phyloP scores from a whole-genome alignment of 495 filamentous ascomycete genomes.

The Extremus antarcticus region DNA sequence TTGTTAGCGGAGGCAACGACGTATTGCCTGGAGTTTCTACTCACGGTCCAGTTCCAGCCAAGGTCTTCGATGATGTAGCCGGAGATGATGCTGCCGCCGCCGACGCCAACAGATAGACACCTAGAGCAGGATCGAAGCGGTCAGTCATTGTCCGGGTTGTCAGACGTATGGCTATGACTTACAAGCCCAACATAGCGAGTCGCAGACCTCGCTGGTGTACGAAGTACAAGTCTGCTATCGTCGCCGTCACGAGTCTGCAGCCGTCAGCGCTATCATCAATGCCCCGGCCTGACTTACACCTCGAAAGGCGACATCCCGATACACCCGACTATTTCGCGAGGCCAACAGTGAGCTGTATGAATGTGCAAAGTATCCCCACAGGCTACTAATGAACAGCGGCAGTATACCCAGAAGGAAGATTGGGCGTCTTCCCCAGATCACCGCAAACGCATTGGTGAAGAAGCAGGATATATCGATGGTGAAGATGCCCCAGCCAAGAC shows the following conservation, averaged over 20 bases:
- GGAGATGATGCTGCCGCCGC: constrained; percentile 20
- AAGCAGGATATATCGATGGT: constrained; percentile 45
- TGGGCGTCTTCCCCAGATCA: constrained; percentile 52
- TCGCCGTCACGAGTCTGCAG: constrained; percentile 41
- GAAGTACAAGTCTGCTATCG: constrained; percentile 38
- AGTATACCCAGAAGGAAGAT: constrained; percentile 48
- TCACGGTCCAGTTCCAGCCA: constrained; percentile 45
- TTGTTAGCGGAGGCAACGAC: background rate
- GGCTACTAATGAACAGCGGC: constrained; percentile 46
- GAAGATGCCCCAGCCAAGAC: constrained; percentile 39
- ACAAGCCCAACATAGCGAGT: constrained; percentile 46
- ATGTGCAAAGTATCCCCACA: constrained; percentile 49
- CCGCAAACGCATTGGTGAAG: constrained; percentile 50
- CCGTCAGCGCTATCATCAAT: too few species aligned
- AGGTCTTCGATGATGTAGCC: constrained; percentile 34
- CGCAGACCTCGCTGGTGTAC: constrained; percentile 58
- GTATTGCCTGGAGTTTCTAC: constrained; percentile 18
- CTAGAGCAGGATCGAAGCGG: background rate
- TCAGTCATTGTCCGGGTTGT: background rate
- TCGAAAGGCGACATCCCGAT: constrained; percentile 50
- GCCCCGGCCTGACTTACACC: constrained; percentile 18
- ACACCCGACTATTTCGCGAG: constrained; percentile 37
- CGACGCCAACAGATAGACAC: constrained; percentile 40
- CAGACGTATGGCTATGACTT: too few species aligned
- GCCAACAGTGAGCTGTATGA: constrained; percentile 47